These are phyloP conservation scores for Globisporangium ultimum DNA, from an alignment of 352 stramenopile genomes.

Conservation along the genomic window DNA sequence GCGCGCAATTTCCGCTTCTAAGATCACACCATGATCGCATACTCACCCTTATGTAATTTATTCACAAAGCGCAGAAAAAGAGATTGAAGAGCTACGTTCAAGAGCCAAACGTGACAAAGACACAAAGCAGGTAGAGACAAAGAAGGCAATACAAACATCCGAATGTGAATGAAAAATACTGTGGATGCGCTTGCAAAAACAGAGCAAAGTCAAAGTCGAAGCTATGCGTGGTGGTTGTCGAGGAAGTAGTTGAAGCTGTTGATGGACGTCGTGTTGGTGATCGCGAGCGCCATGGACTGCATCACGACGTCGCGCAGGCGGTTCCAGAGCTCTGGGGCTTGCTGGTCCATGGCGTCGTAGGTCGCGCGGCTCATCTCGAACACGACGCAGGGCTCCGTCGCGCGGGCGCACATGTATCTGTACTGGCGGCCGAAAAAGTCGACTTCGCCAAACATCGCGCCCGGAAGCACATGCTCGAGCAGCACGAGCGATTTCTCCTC, in stretches of 20 bases:
- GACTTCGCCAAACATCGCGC: slow-evolving; percentile 84
- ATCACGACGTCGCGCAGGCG: slow-evolving; percentile 79
- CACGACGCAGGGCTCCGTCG: slow-evolving; percentile 52
- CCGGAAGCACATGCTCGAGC: slow-evolving; percentile 68
- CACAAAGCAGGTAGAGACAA: too few species aligned
- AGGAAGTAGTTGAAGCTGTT: slow-evolving; percentile 44
- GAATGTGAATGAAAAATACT: too few species aligned
- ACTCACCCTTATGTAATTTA: neutral
- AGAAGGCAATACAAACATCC: too few species aligned
- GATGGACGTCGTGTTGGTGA: slow-evolving; percentile 72
- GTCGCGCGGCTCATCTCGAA: slow-evolving; percentile 66
- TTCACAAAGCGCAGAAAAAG: neutral
- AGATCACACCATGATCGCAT: neutral
- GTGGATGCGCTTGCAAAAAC: too few species aligned
- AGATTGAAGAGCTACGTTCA: too few species aligned
- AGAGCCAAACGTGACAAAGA: too few species aligned
- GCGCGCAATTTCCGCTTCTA: slow-evolving; percentile 72
- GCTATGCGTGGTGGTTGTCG: neutral
- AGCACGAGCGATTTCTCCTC: slow-evolving; percentile 41
- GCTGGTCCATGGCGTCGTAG: slow-evolving; percentile 61
- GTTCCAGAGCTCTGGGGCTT: slow-evolving; percentile 61
- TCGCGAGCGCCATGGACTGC: slow-evolving; percentile 76
- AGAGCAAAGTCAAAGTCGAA: neutral
- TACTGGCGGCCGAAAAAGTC: slow-evolving; percentile 81
- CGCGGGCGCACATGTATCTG: slow-evolving; percentile 55